A percentile compares a stretch with the other conserved stretches of the same genome.
phyloP scores from a whole-genome alignment of 73 alveolate genomes.

The Blepharisma stoltei region DNA sequence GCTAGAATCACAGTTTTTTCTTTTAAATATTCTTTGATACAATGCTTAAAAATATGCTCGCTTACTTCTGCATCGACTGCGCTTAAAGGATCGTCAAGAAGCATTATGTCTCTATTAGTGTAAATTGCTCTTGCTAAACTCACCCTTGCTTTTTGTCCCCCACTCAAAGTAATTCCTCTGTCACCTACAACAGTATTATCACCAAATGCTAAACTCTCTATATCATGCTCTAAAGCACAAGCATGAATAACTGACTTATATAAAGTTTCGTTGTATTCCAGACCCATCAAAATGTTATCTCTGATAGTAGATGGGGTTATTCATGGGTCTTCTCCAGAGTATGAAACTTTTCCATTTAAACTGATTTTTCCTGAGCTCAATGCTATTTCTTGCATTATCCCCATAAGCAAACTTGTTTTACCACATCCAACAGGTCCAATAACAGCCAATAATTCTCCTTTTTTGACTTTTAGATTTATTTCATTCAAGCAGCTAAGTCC shows the following conservation, averaged over 20 bases:
- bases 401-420: constrained; percentile 41
- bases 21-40: constrained; percentile 23
- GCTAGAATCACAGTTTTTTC: constrained; percentile 35
- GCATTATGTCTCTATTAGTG: constrained; percentile 63
- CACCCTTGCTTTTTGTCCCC: constrained; percentile 97
- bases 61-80: constrained; percentile 52
- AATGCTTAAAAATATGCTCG: constrained; percentile 13
- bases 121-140: constrained; percentile 90
- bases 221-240: constrained; percentile 83
- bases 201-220: constrained; percentile 74
- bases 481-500: neutral
- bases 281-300: constrained; percentile 87
- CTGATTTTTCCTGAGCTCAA: constrained; percentile 32
- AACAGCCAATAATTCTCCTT: neutral
- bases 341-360: constrained; percentile 38
- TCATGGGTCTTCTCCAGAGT: constrained; percentile 89
- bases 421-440: constrained; percentile 48
- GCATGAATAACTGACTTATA: constrained; percentile 68
- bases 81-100: constrained; percentile 76
- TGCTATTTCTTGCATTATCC: constrained; percentile 42
- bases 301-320: constrained; percentile 83
- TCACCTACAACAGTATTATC: constrained; percentile 92
- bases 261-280: constrained; percentile 68
- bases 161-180: constrained; percentile 92
- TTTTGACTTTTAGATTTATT: neutral